phyloP scores from a whole-genome alignment of 2,329 filamentous ascomycete species.

The Camillea tinctor region DNA sequence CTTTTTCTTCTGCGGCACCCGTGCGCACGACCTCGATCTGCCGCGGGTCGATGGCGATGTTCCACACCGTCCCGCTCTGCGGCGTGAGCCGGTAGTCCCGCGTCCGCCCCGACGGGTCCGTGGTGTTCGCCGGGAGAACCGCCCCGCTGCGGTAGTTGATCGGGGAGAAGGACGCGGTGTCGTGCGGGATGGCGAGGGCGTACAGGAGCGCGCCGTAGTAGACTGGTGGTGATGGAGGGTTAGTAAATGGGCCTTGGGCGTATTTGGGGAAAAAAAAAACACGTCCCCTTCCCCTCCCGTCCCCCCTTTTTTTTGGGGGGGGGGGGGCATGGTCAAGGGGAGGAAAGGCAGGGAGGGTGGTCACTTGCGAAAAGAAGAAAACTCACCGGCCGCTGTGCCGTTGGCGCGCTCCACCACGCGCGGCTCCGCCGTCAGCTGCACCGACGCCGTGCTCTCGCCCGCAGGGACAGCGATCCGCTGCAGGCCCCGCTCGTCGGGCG shows the following conservation, averaged over 20 bases:
- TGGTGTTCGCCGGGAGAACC: conserved; percentile 13
- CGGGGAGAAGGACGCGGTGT: conserved; percentile 9
- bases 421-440: conserved; percentile 15
- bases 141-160: conserved; percentile 15
- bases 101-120: conserved; percentile 14
- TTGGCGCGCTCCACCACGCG: conserved; percentile 20
- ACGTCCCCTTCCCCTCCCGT: too few relatives aligned
- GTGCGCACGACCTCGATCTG: conserved; percentile 19
- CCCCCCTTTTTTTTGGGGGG: too few relatives aligned
- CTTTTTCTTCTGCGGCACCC: too few relatives aligned
- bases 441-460: conserved; percentile 7
- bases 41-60: conserved; percentile 25
- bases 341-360: too few relatives aligned
- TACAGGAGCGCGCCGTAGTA: conserved; percentile 27
- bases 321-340: too few relatives aligned
- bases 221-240: too few relatives aligned
- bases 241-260: too few relatives aligned
- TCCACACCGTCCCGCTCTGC: conserved; percentile 15
- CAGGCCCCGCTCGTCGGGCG: conserved; percentile 10
- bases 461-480: conserved; percentile 14
- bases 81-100: conserved; percentile 22
- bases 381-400: conserved; percentile 21
- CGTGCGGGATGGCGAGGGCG: conserved; percentile 24
- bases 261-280: too few relatives aligned
- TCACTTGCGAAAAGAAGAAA: too few relatives aligned